Evolutionary conservation across 345 rosid species (phyloP), one percentile per base, ranked within the genome.

Genomic region (thale cress (Arabidopsis thaliana)): DNA sequence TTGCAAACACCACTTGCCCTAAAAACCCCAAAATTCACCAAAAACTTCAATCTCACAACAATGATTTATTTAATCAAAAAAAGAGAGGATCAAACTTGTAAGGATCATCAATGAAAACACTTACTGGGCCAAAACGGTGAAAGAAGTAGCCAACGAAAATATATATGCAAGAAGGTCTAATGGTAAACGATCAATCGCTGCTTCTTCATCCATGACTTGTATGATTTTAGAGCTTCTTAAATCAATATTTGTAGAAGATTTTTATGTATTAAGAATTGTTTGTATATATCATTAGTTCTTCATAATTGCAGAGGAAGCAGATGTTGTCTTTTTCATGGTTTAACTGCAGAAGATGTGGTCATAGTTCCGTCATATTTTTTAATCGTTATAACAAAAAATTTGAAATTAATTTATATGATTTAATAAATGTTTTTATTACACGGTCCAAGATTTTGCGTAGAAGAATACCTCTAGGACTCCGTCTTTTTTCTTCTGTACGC

Each of bases 111-210:
- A 56, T 2, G 32, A 13, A 53, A 20, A 72, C 84, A 76, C 86
- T 78, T 78, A 93, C 97, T 82, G 91, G 0, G 93, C 97, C 78
- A 92, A 87, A 82, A 87, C 93, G 72, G 97, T 82, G 89, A 95
- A 90, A 66, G 97, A 92, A 67, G 81, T 72, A 16, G 86, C 80
- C 48, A 85, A 41, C 11, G 79, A 64, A 44, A 95, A 86, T 16
- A 92, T 87, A 57, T 91, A 83, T 71, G 96, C 93, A 71, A 95
- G 69, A 22, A 95, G 72, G 83, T 95, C 93, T 22, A 78, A 78
- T 1, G 93, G 99, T 66, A 95, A 78, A 8, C 87, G 83, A 81
- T 95, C 97, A 59, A 95, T 91, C 74, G 81, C 88, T 77, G 84
- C 90, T 74, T 68, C 85, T 74, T 71, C 84, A 38, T 33, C 65